These are phyloP conservation scores for Yamadazyma paraphyllophila DNA, from an alignment of 805 yeast genomes.

Conservation along the genomic window DNA sequence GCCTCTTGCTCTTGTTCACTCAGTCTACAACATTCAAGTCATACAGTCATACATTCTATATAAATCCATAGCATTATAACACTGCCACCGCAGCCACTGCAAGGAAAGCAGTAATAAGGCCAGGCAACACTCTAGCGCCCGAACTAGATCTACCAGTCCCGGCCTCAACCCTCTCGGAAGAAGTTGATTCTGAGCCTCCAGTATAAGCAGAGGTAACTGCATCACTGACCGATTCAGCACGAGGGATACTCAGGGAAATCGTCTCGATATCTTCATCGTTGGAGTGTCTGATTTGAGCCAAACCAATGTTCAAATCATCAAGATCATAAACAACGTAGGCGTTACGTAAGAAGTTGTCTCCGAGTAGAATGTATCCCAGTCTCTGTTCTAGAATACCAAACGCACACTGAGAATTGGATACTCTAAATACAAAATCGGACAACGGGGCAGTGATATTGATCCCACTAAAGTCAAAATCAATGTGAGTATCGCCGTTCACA, in stretches of 20 bases:
- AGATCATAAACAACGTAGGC: constrained; percentile 67
- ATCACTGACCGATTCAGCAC: constrained; percentile 46
- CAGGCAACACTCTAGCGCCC: not conserved
- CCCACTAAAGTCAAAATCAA: constrained; percentile 59
- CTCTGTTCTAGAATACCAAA: constrained; percentile 20
- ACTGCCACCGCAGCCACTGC: no score
- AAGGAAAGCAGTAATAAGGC: not conserved
- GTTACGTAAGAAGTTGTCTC: constrained; percentile 63
- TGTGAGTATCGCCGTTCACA: constrained; percentile 15
- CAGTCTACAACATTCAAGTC: no score
- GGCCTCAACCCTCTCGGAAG: not conserved
- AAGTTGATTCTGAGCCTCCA: constrained; percentile 10
- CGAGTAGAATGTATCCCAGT: constrained; percentile 42
- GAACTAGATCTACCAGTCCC: constrained; percentile 3
- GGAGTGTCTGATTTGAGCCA: constrained; percentile 40
- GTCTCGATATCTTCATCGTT: constrained; percentile 43
- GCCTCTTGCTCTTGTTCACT: no score
- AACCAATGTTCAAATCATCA: constrained; percentile 53
- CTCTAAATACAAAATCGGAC: constrained; percentile 24
- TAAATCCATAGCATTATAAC: no score
- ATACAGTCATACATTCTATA: no score
- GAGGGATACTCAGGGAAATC: constrained; percentile 29
- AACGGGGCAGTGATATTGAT: constrained; percentile 50
- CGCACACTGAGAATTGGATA: constrained; percentile 19
- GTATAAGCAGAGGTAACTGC: constrained; percentile 36